Conservation (phyloP, 2,329 filamentous ascomycete genomes). For the Fusarium sp. region DNA sequence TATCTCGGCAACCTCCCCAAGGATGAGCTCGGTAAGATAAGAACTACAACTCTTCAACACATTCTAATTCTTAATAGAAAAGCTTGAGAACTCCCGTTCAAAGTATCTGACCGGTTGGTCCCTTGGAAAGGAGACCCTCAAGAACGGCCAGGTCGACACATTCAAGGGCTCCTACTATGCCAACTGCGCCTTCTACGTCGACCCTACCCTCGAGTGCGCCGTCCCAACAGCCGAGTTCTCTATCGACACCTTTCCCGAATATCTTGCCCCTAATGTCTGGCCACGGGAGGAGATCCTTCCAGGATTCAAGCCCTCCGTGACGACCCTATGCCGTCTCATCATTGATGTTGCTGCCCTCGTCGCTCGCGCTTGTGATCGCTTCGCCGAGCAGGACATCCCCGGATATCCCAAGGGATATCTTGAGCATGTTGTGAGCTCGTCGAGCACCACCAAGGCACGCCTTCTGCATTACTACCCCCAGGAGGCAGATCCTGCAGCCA, state of each 20-base stretch:
- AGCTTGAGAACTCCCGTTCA: constrained; percentile 69
- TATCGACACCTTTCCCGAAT: constrained; percentile 80
- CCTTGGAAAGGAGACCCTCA: constrained; percentile 83
- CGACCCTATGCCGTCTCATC: constrained; percentile 83
- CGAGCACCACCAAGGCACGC: constrained; percentile 89
- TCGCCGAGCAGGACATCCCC: constrained; percentile 81
- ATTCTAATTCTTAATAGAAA: constrained; percentile 51
- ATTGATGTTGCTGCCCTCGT: constrained; percentile 92
- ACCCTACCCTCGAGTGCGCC: constrained; percentile 71
- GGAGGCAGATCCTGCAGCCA: constrained; percentile 52
- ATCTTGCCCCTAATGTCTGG: constrained; percentile 92
- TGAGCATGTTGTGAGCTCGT: constrained; percentile 86
- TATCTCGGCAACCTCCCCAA: constrained; percentile 86
- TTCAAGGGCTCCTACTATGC: constrained; percentile 88
- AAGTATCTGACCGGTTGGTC: constrained; percentile 83
- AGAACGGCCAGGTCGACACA: constrained; percentile 81
- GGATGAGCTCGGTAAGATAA: constrained; percentile 73
- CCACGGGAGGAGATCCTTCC: constrained; percentile 76
- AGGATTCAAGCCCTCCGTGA: constrained; percentile 79
- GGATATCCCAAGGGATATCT: constrained; percentile 84
- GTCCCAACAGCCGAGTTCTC: constrained; percentile 69
- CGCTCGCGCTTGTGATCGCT: constrained; percentile 89
- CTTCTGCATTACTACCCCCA: constrained; percentile 93
- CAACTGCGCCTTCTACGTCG: constrained; percentile 83
- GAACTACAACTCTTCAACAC: neutral